Evolutionary conservation across 352 stramenopile genomes (phyloP), one percentile per base, ranked within the genome.

Genomic region (Phytophthora citricola): DNA sequence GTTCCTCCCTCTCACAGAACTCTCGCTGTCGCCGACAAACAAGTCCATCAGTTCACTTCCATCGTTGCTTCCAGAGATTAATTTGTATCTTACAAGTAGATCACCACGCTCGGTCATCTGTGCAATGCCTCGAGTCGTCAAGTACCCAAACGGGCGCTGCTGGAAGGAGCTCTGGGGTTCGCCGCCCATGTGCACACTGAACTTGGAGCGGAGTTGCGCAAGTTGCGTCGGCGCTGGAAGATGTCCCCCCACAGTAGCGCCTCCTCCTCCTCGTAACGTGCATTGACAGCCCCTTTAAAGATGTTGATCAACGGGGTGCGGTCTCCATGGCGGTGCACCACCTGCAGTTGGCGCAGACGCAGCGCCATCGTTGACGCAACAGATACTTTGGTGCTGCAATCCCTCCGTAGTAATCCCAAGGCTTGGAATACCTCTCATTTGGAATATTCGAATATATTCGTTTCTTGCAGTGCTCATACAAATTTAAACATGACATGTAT

Each of bases 291-390:
- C n/a, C 64, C 75, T 48, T 75, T 57, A 47, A 88, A 91, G 39
- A 93, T 79, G 57, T 95, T 95, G 44, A 71, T 60, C 55, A 95
- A 71, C 38, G 87, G 87, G 48, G 81, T 91, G 43, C 87, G 87
- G 70, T 95, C 87, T 11, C 87, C 87, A 60, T 95, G 87, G 40
- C 87, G 87, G 51, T 93, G 87, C 34, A 92, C 64, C 49, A 95
- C 70, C 58, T 95, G 87, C 60, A 95, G 61, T 66, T 93, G 87
- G 15, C 83, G 85, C 50, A 95, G 72, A 43, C 73, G 73, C 54
- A 89, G 51, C 36, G 45, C 29, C 70, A 76, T 76, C 14, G 44
- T 43, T 11, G n/a, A 47, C 10, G 4, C 43, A 22, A n/a, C n/a
- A 14, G 47, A 39, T 43, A 39, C 47, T 43, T 29, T 24, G 26